Conservation (phyloP, 202 grass and related monocot genomes). For the Digitaria exilis region DNA sequence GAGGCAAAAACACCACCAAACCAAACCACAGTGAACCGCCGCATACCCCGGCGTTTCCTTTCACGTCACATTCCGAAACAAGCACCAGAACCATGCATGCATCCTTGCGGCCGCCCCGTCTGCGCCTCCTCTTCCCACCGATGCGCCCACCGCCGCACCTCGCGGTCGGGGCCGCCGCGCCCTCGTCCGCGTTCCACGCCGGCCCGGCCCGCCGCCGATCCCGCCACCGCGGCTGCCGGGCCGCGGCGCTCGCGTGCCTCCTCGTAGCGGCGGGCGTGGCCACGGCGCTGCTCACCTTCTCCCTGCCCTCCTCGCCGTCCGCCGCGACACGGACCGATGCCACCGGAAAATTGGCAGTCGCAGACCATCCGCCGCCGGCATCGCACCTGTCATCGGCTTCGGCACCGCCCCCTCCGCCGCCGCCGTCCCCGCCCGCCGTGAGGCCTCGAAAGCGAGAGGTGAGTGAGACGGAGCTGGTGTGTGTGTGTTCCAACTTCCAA, state of each 20-base stretch:
- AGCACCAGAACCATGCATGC: not conserved
- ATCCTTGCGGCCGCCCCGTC: slow-evolving; percentile 14
- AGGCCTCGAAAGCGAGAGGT: slow-evolving; percentile 42
- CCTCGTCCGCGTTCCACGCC: not conserved
- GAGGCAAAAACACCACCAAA: not conserved
- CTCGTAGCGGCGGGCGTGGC: slow-evolving; percentile 43
- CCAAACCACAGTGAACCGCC: not conserved
- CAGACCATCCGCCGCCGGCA: not conserved
- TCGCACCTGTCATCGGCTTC: not conserved
- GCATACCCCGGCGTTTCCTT: not conserved
- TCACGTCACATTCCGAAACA: not conserved
- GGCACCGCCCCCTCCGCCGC: not conserved
- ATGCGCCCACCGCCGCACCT: slow-evolving; percentile 29
- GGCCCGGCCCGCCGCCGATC: slow-evolving; percentile 29
- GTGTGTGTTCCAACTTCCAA: not conserved
- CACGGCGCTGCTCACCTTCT: slow-evolving; percentile 51
- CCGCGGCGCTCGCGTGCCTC: slow-evolving; percentile 28
- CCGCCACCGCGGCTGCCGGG: slow-evolving; percentile 38
- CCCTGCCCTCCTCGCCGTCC: slow-evolving; percentile 28
- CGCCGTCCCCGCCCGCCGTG: slow-evolving; percentile 5
- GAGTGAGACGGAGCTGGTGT: not conserved
- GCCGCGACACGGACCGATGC: not conserved
- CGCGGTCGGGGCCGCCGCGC: not conserved
- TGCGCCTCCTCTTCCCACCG: not conserved
- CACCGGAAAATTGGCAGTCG: not conserved